Conservation (phyloP, 768 basidiomycete genomes). For the Cubamyces sp. region DNA sequence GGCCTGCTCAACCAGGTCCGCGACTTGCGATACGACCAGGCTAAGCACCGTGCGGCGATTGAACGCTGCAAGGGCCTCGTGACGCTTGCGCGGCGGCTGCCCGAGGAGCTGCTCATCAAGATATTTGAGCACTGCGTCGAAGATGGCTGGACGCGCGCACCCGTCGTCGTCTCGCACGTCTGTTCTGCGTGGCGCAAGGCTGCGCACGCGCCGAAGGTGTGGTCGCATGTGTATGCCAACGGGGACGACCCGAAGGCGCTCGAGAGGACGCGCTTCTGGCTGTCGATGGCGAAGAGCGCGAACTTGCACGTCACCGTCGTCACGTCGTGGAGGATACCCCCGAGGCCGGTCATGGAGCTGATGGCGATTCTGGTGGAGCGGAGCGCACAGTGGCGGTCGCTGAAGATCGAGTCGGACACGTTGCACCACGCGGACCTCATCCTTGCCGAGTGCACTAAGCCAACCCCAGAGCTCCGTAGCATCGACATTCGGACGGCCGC, state of each 20-base stretch:
- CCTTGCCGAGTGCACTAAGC: conserved; percentile 40
- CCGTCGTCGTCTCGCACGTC: conserved; percentile 59
- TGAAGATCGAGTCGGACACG: conserved; percentile 45
- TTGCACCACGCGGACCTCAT: conserved; percentile 45
- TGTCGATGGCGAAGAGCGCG: conserved; percentile 48
- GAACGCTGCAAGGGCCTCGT: conserved; percentile 49
- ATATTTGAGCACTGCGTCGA: conserved; percentile 57
- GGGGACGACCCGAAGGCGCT: conserved; percentile 46
- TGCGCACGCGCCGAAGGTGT: conserved; percentile 52
- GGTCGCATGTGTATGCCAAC: conserved; percentile 60
- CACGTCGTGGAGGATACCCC: conserved; percentile 30
- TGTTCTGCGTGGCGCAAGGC: conserved; percentile 64
- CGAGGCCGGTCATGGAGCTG: conserved; percentile 37
- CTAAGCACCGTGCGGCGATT: conserved; percentile 47
- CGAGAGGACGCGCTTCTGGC: conserved; percentile 52
- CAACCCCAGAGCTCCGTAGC: conserved; percentile 42
- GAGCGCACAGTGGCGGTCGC: conserved; percentile 47
- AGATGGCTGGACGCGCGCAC: conserved; percentile 57
- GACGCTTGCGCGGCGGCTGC: conserved; percentile 59
- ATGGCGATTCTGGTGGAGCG: conserved; percentile 46
- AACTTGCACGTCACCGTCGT: conserved; percentile 52
- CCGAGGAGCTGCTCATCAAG: conserved; percentile 54
- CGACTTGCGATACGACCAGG: conserved; percentile 47
- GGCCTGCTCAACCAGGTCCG: conserved; percentile 44
- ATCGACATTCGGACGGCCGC: conserved; percentile 32